These are phyloP conservation scores for Chloridella minuta DNA, from an alignment of 352 stramenopile species.

Conservation along the genomic window DNA sequence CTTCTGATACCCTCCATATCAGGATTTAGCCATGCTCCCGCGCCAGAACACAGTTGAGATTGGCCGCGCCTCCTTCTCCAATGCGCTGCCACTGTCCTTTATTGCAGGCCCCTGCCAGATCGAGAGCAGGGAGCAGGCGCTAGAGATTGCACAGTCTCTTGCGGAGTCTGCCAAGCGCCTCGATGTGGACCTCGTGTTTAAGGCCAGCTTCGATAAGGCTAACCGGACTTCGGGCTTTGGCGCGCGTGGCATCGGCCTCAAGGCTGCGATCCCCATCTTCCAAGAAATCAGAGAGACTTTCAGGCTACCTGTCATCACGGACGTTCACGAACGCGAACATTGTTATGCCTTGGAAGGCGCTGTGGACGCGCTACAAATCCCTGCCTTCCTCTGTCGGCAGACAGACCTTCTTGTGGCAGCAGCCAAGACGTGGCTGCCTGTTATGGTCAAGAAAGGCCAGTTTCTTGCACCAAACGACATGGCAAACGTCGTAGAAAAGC, in stretches of 20 bases:
- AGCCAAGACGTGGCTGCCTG: constrained; percentile 31
- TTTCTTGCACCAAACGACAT: constrained; percentile 44
- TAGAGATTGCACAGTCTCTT: no score
- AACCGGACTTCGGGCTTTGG: constrained; percentile 33
- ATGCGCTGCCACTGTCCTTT: no score
- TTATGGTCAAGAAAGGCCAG: constrained; percentile 49
- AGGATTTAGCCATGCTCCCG: no score
- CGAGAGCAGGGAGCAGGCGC: no score
- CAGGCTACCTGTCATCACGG: constrained; percentile 36
- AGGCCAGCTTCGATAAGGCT: constrained; percentile 49
- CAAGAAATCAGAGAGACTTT: constrained; percentile 31
- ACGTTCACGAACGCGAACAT: constrained; percentile 41
- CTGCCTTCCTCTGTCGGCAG: constrained; percentile 41
- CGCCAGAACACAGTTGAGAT: no score
- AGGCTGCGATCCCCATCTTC: constrained; percentile 32
- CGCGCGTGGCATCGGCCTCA: constrained; percentile 34
- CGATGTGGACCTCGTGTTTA: constrained; percentile 28
- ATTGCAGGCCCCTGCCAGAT: no score
- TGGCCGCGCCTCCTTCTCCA: no score
- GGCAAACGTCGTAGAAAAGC: constrained; percentile 22
- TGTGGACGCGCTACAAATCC: constrained; percentile 43
- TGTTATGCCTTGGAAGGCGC: constrained; percentile 30
- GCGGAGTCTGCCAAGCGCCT: no score
- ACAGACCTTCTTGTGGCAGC: constrained; percentile 40
- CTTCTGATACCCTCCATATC: no score